Conservation (phyloP, 2,329 filamentous ascomycete genomes). For the Verticillium zaregamsianum region DNA sequence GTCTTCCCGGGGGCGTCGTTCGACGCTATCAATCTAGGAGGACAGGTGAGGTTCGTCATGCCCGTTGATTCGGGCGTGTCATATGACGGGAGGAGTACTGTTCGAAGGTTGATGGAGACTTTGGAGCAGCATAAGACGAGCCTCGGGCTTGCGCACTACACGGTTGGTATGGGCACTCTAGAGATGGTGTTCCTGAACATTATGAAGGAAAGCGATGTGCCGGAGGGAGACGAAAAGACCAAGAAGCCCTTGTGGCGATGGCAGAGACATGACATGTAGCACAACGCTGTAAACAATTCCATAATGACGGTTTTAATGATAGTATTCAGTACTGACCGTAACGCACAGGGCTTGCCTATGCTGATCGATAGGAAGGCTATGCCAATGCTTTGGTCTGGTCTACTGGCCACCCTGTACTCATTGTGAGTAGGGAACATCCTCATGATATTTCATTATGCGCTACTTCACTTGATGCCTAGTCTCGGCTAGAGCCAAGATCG, state of each 20-base stretch:
- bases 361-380: no score
- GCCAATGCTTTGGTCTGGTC: no score
- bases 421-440: no score
- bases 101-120: slow-evolving; percentile 27
- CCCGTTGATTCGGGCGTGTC: slow-evolving; percentile 26
- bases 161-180: slow-evolving; percentile 59
- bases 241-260: neutral
- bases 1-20: slow-evolving; percentile 49
- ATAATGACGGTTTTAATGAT: no score
- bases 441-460: no score
- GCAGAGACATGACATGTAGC: neutral
- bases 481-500: no score
- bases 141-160: slow-evolving; percentile 61
- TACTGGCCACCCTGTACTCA: no score
- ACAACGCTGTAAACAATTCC: no score
- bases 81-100: slow-evolving; percentile 14
- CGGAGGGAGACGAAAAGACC: slow-evolving; percentile 14
- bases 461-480: no score
- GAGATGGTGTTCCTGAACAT: slow-evolving; percentile 67
- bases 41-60: slow-evolving; percentile 60
- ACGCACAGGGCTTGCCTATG: no score
- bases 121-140: slow-evolving; percentile 52
- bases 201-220: slow-evolving; percentile 56
- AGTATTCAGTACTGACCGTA: no score
- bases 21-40: slow-evolving; percentile 54